Base-by-base conservation (phyloP, 2,329 filamentous ascomycete genomes). In the Paraphoma sp. region DNA sequence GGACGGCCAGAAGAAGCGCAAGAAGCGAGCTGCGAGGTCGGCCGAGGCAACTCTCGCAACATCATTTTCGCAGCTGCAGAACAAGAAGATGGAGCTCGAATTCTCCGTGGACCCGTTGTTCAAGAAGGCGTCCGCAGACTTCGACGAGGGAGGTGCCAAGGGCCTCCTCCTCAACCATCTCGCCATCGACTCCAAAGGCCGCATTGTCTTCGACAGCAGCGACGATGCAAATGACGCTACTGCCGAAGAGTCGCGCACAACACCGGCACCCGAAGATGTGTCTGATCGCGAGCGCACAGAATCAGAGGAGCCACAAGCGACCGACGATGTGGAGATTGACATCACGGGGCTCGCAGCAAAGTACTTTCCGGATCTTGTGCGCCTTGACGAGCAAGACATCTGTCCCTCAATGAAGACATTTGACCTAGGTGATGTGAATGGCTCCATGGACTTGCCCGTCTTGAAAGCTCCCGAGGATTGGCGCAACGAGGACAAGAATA, bases 141-240 rank as follows among this genome's bases (percentile, higher is more conserved):
- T 99, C 64, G 95, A 99, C 73, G 95, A 99, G 79, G 95, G 95
- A 17, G 95, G 95, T 54, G 95, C 95, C 54, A 99, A 98, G 78
- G 95, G 95, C 17, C 83, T 99, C 42, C 83, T 99, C 17, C 84
- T 99, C 31, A 99, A 99, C 72, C 94, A 99, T 77, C 83, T 99
- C n/a, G 92, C 94, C 72, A 97, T 99, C 63, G 95, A 99, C 76
- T 86, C 87, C 1, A 87, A 92, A 62, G 95, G 95, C 42, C 87
- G 94, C 36, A 99, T 99, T 60, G 93, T 99, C 5, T 99, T 99
- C 72, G 95, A 99, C 79, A 98, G 94, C 80, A 98, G 93, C 71
- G 94, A 99, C 74, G 95, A 98, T 74, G 81, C 82, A 14, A 81
- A 84, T 54, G 85, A 87, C 53, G 81, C 82, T 14, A 79, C 77